These are phyloP conservation scores for Myriosclerotinia curreyana DNA, from an alignment of 2,329 filamentous ascomycete genomes.

Conservation along the genomic window DNA sequence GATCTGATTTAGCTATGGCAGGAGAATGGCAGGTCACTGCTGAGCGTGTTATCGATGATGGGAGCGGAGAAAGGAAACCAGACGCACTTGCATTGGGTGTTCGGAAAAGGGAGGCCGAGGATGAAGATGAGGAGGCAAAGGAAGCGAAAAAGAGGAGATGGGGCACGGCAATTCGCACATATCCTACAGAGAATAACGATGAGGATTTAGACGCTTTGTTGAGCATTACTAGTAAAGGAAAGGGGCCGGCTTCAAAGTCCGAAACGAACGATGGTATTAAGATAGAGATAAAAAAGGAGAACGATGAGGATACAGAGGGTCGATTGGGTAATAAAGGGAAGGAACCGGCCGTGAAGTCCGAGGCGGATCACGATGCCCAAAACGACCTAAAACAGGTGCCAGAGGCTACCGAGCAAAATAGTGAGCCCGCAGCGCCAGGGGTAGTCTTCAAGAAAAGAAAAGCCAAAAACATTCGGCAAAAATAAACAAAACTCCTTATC, in stretches of 20 bases:
- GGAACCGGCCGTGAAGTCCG: background rate
- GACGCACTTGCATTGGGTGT: slow-evolving; percentile 51
- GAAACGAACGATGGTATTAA: slow-evolving; percentile 29
- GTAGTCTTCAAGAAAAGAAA: slow-evolving; percentile 81
- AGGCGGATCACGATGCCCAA: background rate
- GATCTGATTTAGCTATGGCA: slow-evolving; percentile 78
- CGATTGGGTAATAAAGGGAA: background rate
- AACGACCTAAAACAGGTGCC: background rate
- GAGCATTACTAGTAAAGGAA: slow-evolving; percentile 35
- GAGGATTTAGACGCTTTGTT: slow-evolving; percentile 44
- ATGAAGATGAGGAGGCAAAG: slow-evolving; percentile 60
- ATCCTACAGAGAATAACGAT: slow-evolving; percentile 37
- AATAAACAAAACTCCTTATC: slow-evolving; percentile 40
- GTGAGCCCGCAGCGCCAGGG: slow-evolving; percentile 40
- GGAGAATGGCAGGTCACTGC: slow-evolving; percentile 78
- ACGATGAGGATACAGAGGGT: background rate
- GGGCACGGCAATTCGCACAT: slow-evolving; percentile 39
- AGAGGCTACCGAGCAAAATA: slow-evolving; percentile 9
- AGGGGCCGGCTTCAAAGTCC: slow-evolving; percentile 29
- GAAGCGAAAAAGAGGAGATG: slow-evolving; percentile 55
- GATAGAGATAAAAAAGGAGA: slow-evolving; percentile 29
- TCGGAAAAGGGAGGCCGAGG: slow-evolving; percentile 59
- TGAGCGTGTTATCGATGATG: slow-evolving; percentile 39
- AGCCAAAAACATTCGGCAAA: slow-evolving; percentile 61
- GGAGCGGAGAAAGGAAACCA: slow-evolving; percentile 46